These are phyloP conservation scores for Warburgia ugandensis DNA, from an alignment of 164 flowering plant genomes.

Conservation along the genomic window DNA sequence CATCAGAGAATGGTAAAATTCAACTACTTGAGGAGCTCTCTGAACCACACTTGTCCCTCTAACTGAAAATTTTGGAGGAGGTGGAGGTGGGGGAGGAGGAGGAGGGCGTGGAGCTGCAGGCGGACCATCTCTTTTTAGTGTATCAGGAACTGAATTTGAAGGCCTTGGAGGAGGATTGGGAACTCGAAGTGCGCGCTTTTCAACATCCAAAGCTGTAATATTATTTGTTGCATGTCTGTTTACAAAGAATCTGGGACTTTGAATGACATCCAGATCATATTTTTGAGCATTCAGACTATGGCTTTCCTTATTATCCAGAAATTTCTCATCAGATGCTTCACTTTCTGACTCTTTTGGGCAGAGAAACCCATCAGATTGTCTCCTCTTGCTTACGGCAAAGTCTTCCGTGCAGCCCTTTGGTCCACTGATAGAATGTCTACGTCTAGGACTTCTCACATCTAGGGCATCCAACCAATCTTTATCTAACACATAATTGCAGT, in stretches of 20 bases:
- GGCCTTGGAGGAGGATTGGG: conserved; percentile 94
- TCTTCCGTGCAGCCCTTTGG: conserved; percentile 44
- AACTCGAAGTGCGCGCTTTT: conserved; percentile 62
- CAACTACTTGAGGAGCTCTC: conserved; percentile 91
- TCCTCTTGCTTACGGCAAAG: conserved; percentile 32
- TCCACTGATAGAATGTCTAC: conserved; percentile 89
- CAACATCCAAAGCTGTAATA: conserved; percentile 37
- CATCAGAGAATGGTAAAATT: conserved; percentile 90
- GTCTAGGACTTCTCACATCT: conserved; percentile 38
- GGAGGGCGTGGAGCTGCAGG: conserved; percentile 38
- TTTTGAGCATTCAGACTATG: conserved; percentile 24
- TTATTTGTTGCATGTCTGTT: conserved; percentile 34
- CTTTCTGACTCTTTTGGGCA: conserved; percentile 41
- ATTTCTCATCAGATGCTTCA: conserved; percentile 1
- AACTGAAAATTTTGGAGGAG: conserved; percentile 46
- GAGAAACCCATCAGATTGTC: conserved; percentile 72
- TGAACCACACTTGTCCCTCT: conserved; percentile 43
- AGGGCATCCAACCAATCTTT: conserved; percentile 32
- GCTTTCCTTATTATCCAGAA: neutral
- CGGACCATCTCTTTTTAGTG: conserved; percentile 27
- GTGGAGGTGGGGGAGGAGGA: conserved; percentile 83
- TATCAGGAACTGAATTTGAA: conserved; percentile 29
- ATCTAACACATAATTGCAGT: conserved; percentile 19
- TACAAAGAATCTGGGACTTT: conserved; percentile 25
- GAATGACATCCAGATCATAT: conserved; percentile 25